Conservation (phyloP, 306 rosid species). For the Fagus sylvatica region DNA sequence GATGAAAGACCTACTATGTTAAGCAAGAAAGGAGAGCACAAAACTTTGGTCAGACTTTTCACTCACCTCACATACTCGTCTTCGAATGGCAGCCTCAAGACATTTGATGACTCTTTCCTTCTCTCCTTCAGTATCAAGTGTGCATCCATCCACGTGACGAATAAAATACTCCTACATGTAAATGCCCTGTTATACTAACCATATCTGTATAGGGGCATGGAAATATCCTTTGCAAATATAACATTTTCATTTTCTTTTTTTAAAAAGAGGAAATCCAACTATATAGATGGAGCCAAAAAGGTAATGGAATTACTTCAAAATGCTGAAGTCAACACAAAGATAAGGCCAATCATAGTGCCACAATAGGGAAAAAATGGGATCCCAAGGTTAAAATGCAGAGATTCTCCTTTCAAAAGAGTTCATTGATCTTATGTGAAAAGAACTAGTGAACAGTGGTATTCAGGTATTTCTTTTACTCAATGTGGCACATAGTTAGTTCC, state of each 20-base stretch:
- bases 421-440: neutral
- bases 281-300: neutral
- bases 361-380: neutral
- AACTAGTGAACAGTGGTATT: neutral
- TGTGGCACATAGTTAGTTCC: neutral
- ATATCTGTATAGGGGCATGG: neutral
- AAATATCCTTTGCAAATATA: neutral
- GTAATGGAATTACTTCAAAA: neutral
- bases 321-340: neutral
- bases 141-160: constrained; percentile 89
- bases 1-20: neutral
- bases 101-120: constrained; percentile 84
- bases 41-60: constrained; percentile 9
- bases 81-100: constrained; percentile 83
- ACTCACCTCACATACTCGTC: constrained; percentile 91
- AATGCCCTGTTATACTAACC: constrained; percentile 13
- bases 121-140: constrained; percentile 85
- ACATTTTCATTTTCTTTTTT: constrained; percentile 12
- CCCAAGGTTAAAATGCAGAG: neutral
- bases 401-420: neutral
- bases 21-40: constrained; percentile 2
- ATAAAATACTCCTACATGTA: constrained; percentile 67
- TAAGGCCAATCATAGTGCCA: neutral
- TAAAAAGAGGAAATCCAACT: neutral
- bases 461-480: neutral